Percentiles rank a stretch among this genome's conserved stretches.
phyloP scores from a whole-genome alignment of 352 stramenopile species.

The Globisporangium echinulatum region DNA sequence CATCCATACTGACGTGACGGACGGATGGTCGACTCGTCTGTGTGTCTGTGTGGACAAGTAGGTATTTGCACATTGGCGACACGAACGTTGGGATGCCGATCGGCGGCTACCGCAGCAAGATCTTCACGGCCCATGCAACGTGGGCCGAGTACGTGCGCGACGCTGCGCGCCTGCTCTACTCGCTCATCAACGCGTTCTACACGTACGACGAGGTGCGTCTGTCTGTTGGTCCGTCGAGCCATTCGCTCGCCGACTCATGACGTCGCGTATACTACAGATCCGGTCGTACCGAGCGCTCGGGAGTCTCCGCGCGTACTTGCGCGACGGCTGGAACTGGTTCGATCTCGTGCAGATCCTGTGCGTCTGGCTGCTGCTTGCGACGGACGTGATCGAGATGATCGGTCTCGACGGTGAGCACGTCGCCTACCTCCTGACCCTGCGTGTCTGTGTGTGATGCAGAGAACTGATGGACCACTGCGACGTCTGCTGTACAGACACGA shows the following conservation, averaged over 20 bases:
- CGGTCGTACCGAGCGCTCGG: slow-evolving; percentile 42
- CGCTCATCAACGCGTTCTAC: slow-evolving; percentile 61
- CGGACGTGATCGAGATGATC: slow-evolving; percentile 42
- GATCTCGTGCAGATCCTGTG: slow-evolving; percentile 66
- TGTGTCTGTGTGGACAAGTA: slow-evolving; percentile 13
- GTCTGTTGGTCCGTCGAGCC: not conserved
- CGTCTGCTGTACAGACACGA: slow-evolving; percentile 4
- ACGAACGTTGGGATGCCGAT: slow-evolving; percentile 63
- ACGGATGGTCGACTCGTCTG: not conserved
- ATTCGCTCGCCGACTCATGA: not conserved
- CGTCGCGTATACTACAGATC: slow-evolving; percentile 12
- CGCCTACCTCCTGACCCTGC: not conserved
- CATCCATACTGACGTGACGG: not conserved
- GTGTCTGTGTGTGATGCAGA: not conserved
- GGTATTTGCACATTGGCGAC: slow-evolving; percentile 70
- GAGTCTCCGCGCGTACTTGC: slow-evolving; percentile 51
- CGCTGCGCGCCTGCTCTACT: slow-evolving; percentile 43
- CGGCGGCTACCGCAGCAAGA: slow-evolving; percentile 57
- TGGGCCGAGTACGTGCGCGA: slow-evolving; percentile 58
- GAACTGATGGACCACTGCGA: too few species aligned
- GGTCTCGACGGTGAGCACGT: slow-evolving; percentile 18
- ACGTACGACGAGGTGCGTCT: slow-evolving; percentile 51
- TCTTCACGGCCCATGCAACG: slow-evolving; percentile 32
- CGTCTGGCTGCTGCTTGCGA: slow-evolving; percentile 56
- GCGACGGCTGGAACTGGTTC: slow-evolving; percentile 76